A percentile compares a stretch with the other conserved stretches of the same genome.
phyloP scores from a whole-genome alignment of 805 yeast species.

The Saturnispora halmiae region DNA sequence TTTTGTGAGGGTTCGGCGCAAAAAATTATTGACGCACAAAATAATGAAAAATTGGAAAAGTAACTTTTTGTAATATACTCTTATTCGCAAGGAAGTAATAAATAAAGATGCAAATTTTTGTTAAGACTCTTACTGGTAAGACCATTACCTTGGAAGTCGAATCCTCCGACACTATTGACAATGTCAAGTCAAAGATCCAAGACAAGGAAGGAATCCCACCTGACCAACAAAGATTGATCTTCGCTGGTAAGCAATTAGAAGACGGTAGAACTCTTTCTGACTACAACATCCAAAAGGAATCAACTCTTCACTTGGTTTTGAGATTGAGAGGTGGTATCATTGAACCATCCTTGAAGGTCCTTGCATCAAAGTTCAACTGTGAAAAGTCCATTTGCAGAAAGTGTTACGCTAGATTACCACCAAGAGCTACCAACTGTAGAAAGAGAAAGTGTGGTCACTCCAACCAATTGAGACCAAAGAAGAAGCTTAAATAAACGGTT shows the following conservation, averaged over 20 bases:
- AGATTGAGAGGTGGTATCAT: slow-evolving; percentile 79
- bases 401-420: slow-evolving; percentile 99
- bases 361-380: slow-evolving; percentile 99
- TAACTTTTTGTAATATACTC: no score
- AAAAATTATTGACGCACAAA: no score
- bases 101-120: slow-evolving; percentile 83
- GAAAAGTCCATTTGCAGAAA: slow-evolving; percentile 98
- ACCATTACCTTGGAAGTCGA: slow-evolving; percentile 82
- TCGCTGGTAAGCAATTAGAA: slow-evolving; percentile 94
- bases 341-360: slow-evolving; percentile 98
- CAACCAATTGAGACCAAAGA: slow-evolving; percentile 99
- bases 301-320: slow-evolving; percentile 52
- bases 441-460: slow-evolving; percentile 99
- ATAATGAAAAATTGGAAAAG: neutral
- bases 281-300: slow-evolving; percentile 93
- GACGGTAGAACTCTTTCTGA: slow-evolving; percentile 93
- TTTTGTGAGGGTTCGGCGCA: neutral
- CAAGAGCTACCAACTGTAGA: slow-evolving; percentile 99
- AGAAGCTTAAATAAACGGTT: slow-evolving; percentile 82
- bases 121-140: slow-evolving; percentile 99
- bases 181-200: slow-evolving; percentile 90
- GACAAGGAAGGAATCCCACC: slow-evolving; percentile 97
- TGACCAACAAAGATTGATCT: slow-evolving; percentile 90
- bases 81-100: no score
- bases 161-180: slow-evolving; percentile 92